Evolutionary conservation across 2,329 filamentous ascomycete species (phyloP).

Genomic region (Aspergillus brunneoviolaceus): DNA sequence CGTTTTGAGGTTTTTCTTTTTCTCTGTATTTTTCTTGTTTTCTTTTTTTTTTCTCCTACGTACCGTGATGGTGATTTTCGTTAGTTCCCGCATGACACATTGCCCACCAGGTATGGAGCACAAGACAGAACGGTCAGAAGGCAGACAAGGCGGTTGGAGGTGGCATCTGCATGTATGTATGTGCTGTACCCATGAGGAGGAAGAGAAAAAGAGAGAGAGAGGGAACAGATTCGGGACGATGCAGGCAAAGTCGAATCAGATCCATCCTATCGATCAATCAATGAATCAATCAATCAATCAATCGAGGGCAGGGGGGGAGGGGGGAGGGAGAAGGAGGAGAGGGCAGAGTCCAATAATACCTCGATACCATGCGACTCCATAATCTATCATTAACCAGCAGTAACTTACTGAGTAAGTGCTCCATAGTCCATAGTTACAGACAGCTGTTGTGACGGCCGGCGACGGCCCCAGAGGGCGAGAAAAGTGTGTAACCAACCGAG

Average conservation of each 20-base stretch:
- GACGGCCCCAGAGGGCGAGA: conserved; percentile 11
- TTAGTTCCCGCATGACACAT: conserved; percentile 1
- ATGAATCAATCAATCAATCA: background rate
- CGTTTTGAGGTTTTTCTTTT: background rate
- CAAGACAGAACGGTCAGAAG: background rate
- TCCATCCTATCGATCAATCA: background rate
- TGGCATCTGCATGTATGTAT: conserved; percentile 6
- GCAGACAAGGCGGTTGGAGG: background rate
- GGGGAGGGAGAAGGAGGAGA: background rate
- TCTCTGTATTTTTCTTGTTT: background rate
- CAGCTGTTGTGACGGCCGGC: conserved; percentile 18
- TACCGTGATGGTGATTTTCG: background rate
- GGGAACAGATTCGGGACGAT: conserved; percentile 4
- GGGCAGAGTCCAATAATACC: background rate
- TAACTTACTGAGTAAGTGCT: background rate
- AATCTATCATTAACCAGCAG: background rate
- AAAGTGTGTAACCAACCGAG: conserved; percentile 17
- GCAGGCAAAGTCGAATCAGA: conserved; percentile 6
- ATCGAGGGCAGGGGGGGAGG: background rate
- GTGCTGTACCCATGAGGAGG: background rate
- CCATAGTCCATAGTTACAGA: too few relatives aligned
- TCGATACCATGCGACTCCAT: background rate
- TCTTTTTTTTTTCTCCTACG: conserved; percentile 2
- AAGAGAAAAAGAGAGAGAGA: background rate
- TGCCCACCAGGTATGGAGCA: background rate